These are phyloP conservation scores for Zizania palustris DNA, from an alignment of 202 grass and related monocot genomes.

Conservation along the genomic window DNA sequence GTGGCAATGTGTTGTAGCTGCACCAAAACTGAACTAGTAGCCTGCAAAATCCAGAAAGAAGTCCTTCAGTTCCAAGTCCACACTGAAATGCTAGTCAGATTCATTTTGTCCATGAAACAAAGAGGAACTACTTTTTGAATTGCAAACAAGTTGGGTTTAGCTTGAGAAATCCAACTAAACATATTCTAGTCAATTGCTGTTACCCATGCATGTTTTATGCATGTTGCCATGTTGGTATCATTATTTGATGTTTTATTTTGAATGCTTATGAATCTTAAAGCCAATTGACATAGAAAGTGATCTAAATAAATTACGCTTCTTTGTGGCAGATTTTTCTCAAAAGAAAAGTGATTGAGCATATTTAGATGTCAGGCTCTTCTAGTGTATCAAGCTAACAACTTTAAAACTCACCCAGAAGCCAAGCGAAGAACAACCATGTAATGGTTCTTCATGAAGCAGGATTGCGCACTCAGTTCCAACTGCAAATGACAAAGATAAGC, in stretches of 20 bases:
- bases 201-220: neutral
- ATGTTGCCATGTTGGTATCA: neutral
- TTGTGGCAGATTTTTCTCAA: neutral
- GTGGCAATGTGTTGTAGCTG: constrained; percentile 90
- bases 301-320: neutral
- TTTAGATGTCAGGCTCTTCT: neutral
- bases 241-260: neutral
- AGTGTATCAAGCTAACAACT: neutral
- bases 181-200: neutral
- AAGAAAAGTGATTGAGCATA: constrained; percentile 6
- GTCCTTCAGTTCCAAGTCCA: constrained; percentile 2
- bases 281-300: constrained; percentile 1
- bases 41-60: constrained; percentile 49
- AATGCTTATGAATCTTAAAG: neutral
- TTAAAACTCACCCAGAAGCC: constrained; percentile 67
- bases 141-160: too few species aligned
- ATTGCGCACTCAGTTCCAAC: constrained; percentile 84
- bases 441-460: constrained; percentile 93
- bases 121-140: neutral
- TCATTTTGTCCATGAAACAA: neutral
- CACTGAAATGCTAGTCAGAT: neutral
- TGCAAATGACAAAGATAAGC: constrained; percentile 47
- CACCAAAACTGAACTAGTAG: constrained; percentile 91
- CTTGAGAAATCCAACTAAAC: neutral
- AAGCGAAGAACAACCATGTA: constrained; percentile 78